Conservation (phyloP, 2,329 filamentous ascomycete genomes). For the Aulographum hederae region DNA sequence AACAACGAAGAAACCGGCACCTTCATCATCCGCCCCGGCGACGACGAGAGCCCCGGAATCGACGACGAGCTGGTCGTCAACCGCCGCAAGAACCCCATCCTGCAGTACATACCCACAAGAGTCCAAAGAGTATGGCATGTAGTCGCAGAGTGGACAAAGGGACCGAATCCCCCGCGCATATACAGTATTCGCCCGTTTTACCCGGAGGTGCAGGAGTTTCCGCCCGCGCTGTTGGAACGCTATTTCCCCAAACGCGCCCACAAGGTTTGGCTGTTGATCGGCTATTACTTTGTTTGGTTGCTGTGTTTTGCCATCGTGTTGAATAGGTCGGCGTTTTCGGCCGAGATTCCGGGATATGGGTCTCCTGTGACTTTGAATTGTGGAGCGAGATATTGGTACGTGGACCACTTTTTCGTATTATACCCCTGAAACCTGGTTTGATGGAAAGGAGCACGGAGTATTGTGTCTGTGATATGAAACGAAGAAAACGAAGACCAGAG, state of each 20-base stretch:
- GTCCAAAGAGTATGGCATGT: conserved; percentile 22
- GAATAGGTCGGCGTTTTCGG: conserved; percentile 38
- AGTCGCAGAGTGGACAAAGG: conserved; percentile 27
- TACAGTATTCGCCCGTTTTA: conserved; percentile 36
- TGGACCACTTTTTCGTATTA: too few relatives aligned
- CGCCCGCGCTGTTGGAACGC: conserved; percentile 42
- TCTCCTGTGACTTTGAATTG: conserved; percentile 48
- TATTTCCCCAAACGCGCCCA: conserved; percentile 42
- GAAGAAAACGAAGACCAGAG: too few relatives aligned
- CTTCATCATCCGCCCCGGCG: conserved; percentile 7
- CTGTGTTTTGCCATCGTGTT: conserved; percentile 51
- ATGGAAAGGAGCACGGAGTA: too few relatives aligned
- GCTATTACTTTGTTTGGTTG: conserved; percentile 49
- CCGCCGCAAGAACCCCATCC: conserved; percentile 4
- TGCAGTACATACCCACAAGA: conserved; percentile 32
- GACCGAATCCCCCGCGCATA: conserved; percentile 27
- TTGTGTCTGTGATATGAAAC: too few relatives aligned
- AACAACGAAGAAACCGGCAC: too few relatives aligned
- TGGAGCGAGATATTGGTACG: conserved; percentile 49
- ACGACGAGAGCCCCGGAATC: conserved; percentile 13
- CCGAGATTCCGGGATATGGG: conserved; percentile 50
- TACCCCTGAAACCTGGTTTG: too few relatives aligned
- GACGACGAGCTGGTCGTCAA: conserved; percentile 11
- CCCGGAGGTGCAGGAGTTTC: conserved; percentile 47
- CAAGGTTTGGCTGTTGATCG: conserved; percentile 37